Conservation (phyloP, 116 monocot genomes). For the Cymodocea nodosa region DNA sequence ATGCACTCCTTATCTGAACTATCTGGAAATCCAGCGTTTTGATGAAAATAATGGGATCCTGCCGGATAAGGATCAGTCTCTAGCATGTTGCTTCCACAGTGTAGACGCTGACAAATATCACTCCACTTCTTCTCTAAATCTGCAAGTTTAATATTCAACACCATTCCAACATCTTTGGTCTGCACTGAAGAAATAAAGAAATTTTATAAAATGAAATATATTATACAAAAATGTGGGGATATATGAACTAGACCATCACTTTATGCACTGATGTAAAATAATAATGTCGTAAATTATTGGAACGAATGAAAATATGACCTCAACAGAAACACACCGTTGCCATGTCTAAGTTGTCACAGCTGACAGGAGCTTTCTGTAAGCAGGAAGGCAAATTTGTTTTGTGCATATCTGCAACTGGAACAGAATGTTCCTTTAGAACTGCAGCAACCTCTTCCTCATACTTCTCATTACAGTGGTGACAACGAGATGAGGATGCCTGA, state of each 20-base stretch:
- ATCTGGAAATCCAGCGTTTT: slow-evolving; percentile 18
- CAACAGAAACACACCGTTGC: slow-evolving; percentile 42
- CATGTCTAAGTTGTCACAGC: slow-evolving; percentile 14
- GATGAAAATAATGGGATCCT: slow-evolving; percentile 7
- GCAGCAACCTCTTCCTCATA: slow-evolving; percentile 68
- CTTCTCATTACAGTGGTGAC: slow-evolving; percentile 48
- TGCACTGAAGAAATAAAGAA: slow-evolving; percentile 49
- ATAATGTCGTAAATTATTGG: not conserved
- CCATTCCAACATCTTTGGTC: slow-evolving; percentile 49
- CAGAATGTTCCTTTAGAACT: slow-evolving; percentile 11
- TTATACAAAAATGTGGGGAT: not conserved
- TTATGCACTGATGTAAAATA: not conserved
- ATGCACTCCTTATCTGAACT: slow-evolving; percentile 12
- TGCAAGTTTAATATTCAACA: slow-evolving; percentile 36
- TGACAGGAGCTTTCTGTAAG: slow-evolving; percentile 19
- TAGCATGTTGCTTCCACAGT: slow-evolving; percentile 21
- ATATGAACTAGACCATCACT: not conserved
- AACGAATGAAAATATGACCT: slow-evolving; percentile 2
- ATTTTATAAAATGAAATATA: slow-evolving; percentile 5
- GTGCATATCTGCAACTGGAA: slow-evolving; percentile 17
- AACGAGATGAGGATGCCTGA: slow-evolving; percentile 20
- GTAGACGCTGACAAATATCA: slow-evolving; percentile 38
- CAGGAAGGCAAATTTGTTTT: slow-evolving; percentile 33
- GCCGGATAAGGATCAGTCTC: slow-evolving; percentile 12
- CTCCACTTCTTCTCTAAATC: slow-evolving; percentile 84